Base-by-base conservation (phyloP, 2,329 filamentous ascomycete genomes). In the Microascus cirrosus region DNA sequence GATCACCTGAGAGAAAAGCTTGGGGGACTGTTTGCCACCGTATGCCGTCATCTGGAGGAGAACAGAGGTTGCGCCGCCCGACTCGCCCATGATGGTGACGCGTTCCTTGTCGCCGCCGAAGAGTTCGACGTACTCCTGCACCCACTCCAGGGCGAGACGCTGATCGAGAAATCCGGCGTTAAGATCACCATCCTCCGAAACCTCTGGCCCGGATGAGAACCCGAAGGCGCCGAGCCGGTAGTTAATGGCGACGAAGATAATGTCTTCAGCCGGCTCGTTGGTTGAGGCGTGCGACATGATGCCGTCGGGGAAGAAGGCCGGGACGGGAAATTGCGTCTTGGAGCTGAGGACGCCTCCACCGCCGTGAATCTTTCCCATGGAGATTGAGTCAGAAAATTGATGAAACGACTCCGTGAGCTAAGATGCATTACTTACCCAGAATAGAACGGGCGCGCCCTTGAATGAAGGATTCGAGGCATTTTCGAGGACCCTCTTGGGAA, bases 41-140 rank as follows among this genome's bases (percentile, higher is more conserved):
- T 48, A 48, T 22, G 51, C 51, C 51, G 22, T 58, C 42, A 59
- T 36, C 34, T 73, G 72, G 56, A 71, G 69, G 55, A 72, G 61
- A 57, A 75, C 68, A 3, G 69, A 72, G 5, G 68, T 70, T 10
- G 71, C 76, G 15, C 76, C 77, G 2, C 74, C 74, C 2, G 71
- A 76, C 60, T 77, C 71, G 15, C 76, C 77, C 66, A 73, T 73
- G 15, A 75, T 69, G 1, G 74, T 77, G 18, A 79, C 74, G 2
- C 69, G 63, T 1, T 63, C 65, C 20, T 69, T 65, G 60, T 77
- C 72, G 15, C 77, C 77, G 25, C 75, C 75, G 36, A 79, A 70
- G 0, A 71, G 65, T 15, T 64, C 61, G 50, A 78, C 76, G 61
- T 77, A 69, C 15, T 73, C 62, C 36, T 75, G 69, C 1, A 76